phyloP scores from a whole-genome alignment of 306 rosid genomes.

The Fragaria vesca region DNA sequence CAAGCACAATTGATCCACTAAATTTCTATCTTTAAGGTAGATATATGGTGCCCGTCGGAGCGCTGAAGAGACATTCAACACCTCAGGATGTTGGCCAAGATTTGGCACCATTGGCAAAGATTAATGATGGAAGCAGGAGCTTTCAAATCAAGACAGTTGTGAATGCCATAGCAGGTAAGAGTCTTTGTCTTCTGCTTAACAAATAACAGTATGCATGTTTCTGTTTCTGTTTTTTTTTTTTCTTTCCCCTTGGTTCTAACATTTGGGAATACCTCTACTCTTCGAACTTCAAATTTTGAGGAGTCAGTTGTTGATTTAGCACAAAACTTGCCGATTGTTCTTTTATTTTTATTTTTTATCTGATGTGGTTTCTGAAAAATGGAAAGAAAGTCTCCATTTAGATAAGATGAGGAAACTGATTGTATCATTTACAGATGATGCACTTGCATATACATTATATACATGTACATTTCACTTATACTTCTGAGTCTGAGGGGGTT shows the following conservation, averaged over 20 bases:
- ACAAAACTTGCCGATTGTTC: neutral
- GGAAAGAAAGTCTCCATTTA: neutral
- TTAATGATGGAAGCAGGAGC: slow-evolving; percentile 27
- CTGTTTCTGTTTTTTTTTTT: neutral
- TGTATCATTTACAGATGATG: neutral
- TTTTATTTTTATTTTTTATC: neutral
- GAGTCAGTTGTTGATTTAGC: neutral
- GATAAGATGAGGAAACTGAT: neutral
- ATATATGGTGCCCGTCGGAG: slow-evolving; percentile 23
- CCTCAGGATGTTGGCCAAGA: slow-evolving; percentile 30
- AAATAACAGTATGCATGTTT: neutral
- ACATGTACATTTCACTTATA: neutral
- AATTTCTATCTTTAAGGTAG: slow-evolving; percentile 28
- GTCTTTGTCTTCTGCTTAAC: slow-evolving; percentile 13
- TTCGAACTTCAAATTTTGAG: neutral
- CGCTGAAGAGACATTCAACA: slow-evolving; percentile 25
- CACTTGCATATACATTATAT: neutral
- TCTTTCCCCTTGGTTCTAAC: neutral
- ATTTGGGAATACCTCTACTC: neutral
- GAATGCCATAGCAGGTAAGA: slow-evolving; percentile 60
- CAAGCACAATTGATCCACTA: neutral
- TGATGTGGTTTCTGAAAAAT: neutral
- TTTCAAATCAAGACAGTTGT: slow-evolving; percentile 34
- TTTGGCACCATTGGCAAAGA: slow-evolving; percentile 30
- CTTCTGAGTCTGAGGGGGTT: neutral